A percentile compares a stretch with the other conserved stretches of the same genome.
These are phyloP conservation scores for Rhododendron griersonianum DNA, from an alignment of 148 eudicot species.

Conservation along the genomic window DNA sequence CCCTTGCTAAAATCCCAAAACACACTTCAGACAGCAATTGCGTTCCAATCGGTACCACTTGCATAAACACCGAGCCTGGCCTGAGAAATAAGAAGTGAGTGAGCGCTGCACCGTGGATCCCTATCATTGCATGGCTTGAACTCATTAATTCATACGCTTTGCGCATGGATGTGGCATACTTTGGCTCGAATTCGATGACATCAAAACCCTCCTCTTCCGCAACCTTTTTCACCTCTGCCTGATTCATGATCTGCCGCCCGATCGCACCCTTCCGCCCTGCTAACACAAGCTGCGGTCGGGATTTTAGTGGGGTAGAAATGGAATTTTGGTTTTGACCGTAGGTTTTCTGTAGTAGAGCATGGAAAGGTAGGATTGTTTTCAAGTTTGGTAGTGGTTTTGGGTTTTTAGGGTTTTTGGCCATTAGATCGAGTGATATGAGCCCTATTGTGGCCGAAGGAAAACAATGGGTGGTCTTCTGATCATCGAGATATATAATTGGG, in stretches of 20 bases:
- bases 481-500: conserved; percentile 37
- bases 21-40: conserved; percentile 41
- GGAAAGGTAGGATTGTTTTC: conserved; percentile 32
- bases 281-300: conserved; percentile 38
- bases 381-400: conserved; percentile 19
- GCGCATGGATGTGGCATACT: conserved; percentile 26
- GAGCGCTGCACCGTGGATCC: conserved; percentile 56
- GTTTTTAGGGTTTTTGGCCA: conserved; percentile 29
- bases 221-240: conserved; percentile 16
- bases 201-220: conserved; percentile 44
- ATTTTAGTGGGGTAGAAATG: conserved; percentile 5
- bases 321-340: conserved; percentile 15
- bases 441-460: conserved; percentile 43
- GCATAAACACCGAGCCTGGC: conserved; percentile 40
- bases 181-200: conserved; percentile 41
- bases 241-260: conserved; percentile 40
- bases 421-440: conserved; percentile 42
- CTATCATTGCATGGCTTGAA: conserved; percentile 48
- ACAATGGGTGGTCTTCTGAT: conserved; percentile 43
- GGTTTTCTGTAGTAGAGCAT: conserved; percentile 27
- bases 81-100: conserved; percentile 48
- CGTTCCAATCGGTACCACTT: conserved; percentile 51
- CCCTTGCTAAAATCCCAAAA: conserved; percentile 38
- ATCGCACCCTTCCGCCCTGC: conserved; percentile 24
- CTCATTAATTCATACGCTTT: conserved; percentile 34